phyloP scores from a whole-genome alignment of 805 yeast genomes.

The Saturnispora besseyi region DNA sequence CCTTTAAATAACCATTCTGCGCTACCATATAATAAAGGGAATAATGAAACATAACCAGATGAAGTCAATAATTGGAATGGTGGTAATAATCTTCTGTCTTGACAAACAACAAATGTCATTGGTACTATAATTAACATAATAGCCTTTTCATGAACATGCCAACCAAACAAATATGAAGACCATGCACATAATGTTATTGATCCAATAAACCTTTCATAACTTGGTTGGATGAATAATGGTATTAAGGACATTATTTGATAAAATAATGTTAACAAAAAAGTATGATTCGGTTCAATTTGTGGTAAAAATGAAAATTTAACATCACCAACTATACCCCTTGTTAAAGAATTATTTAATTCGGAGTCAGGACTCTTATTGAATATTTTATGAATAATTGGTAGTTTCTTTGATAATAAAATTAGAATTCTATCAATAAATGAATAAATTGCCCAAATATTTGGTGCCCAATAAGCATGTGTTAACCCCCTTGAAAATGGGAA shows the following conservation, averaged over 20 bases:
- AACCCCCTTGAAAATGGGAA: constrained; percentile 94
- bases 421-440: constrained; percentile 71
- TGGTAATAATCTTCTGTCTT: constrained; percentile 61
- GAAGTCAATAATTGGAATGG: constrained; percentile 65
- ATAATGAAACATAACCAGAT: constrained; percentile 78
- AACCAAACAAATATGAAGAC: constrained; percentile 88
- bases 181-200: constrained; percentile 83
- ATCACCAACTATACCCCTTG: constrained; percentile 90
- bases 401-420: constrained; percentile 30
- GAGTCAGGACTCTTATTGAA: constrained; percentile 1
- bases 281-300: constrained; percentile 63
- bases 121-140: constrained; percentile 86
- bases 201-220: constrained; percentile 71
- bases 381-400: constrained; percentile 14
- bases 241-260: constrained; percentile 72
- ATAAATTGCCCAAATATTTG: constrained; percentile 93
- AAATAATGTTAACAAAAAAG: constrained; percentile 74
- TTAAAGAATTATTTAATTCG: constrained; percentile 24
- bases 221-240: constrained; percentile 64
- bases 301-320: constrained; percentile 77
- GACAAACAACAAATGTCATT: constrained; percentile 62
- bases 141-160: constrained; percentile 99
- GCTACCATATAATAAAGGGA: constrained; percentile 76
- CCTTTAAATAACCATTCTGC: constrained; percentile 74
- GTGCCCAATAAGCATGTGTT: constrained; percentile 99